Evolutionary conservation across 768 basidiomycete species (phyloP), one percentile per base, ranked within the genome.

Genomic region (Mycena crocata): DNA sequence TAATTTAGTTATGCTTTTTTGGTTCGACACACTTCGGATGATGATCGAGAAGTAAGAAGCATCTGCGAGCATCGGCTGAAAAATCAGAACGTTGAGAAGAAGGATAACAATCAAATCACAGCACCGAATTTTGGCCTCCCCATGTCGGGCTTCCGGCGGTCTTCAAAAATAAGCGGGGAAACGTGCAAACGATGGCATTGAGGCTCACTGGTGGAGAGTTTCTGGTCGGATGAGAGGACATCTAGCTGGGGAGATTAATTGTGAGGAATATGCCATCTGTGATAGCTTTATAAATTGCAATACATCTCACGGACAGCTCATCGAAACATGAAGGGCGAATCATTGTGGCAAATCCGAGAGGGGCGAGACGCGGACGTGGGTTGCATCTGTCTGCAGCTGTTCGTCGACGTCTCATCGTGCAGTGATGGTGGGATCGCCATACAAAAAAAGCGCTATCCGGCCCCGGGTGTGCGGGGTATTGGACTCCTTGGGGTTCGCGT

Each of bases 71-170:
- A 37, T 45, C 56, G 19, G 52, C 30, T 39, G 32, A 46, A 37
- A 31, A n/a, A 61, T 61, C 59, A 61, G 35, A 54, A 45, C n/a
- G 52, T 55, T 57, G 3, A 45, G 54, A 56, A 63, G 19, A 21
- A 2, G 37, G 45, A 55, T 48, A 30, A 17, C 2, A 34, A 51
- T 52, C 37, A 37, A 19, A 8, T 23, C 45, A 49, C 15, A 52
- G 15, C 19, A 56, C 62, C 21, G 26, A 23, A 23, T 35, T 3
- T 19, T 23, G 13, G 40, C 4, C 34, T 45, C 39, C 23, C 42
- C 37, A 23, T 9, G 21, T 19, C 26, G n/a, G 55, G 48, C 12
- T 39, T 30, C 37, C 37, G 12, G 48, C n/a, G 31, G 30, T 49
- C 23, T n/a, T 6, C 5, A n/a, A 14, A 8, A 63, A 56, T 39